Evolutionary conservation across 768 basidiomycete species (phyloP).

Genomic region (Russula vinacea): DNA sequence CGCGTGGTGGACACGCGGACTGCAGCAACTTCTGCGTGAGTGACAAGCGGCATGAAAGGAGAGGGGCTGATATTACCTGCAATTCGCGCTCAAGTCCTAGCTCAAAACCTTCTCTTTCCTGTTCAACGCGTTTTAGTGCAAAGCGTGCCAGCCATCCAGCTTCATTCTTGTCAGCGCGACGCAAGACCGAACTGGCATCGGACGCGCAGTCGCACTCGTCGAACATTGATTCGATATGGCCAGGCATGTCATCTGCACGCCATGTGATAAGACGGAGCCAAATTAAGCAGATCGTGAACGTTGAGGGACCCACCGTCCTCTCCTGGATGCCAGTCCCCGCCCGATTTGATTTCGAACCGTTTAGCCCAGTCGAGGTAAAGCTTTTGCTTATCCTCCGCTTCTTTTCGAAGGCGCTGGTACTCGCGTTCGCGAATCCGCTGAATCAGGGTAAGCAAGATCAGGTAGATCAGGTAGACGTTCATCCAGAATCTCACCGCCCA

Average conservation of each 20-base stretch:
- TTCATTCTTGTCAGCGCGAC: slow-evolving; percentile 35
- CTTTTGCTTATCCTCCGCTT: slow-evolving; percentile 54
- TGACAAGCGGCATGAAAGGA: neutral
- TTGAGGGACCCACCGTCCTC: slow-evolving; percentile 29
- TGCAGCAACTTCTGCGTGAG: slow-evolving; percentile 8
- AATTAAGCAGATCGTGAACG: too few relatives aligned
- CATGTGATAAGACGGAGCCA: neutral
- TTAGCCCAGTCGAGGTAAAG: slow-evolving; percentile 59
- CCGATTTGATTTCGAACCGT: slow-evolving; percentile 59
- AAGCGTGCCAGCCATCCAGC: slow-evolving; percentile 63
- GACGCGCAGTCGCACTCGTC: slow-evolving; percentile 20
- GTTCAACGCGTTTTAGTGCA: slow-evolving; percentile 47
- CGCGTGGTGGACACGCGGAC: slow-evolving; percentile 27
- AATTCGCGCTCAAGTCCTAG: slow-evolving; percentile 73
- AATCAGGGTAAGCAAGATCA: neutral
- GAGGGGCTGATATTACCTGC: slow-evolving; percentile 45
- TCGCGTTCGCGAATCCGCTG: slow-evolving; percentile 60
- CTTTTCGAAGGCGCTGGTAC: slow-evolving; percentile 53
- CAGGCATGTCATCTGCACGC: slow-evolving; percentile 32
- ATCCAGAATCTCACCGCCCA: slow-evolving; percentile 61
- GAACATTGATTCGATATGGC: slow-evolving; percentile 37
- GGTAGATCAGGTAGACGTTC: neutral
- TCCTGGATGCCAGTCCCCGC: slow-evolving; percentile 38
- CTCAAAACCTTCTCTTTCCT: slow-evolving; percentile 48
- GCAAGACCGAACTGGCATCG: slow-evolving; percentile 19